These are phyloP conservation scores for Umbelopsis sp. DNA, from an alignment of 371 early-diverging fungal genomes.

Conservation along the genomic window DNA sequence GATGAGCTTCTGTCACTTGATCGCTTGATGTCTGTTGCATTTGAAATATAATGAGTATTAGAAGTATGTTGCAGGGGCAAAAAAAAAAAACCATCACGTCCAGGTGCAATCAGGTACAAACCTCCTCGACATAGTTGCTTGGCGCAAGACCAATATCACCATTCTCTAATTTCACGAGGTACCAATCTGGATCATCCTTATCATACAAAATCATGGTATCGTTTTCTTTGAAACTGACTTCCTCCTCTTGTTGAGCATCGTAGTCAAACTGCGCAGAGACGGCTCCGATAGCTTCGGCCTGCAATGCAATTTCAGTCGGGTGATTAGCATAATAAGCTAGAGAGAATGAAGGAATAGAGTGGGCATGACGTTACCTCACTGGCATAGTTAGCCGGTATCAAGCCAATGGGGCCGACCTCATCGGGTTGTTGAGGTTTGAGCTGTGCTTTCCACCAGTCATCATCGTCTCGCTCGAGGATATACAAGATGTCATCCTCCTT, in stretches of 20 bases:
- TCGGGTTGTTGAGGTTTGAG: constrained; percentile 53
- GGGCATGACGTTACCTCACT: constrained; percentile 56
- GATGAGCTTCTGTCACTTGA: neutral
- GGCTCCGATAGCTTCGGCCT: constrained; percentile 48
- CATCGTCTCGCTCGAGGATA: constrained; percentile 74
- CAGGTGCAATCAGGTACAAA: neutral
- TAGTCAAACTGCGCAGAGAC: constrained; percentile 82
- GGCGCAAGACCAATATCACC: constrained; percentile 76
- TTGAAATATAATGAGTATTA: neutral
- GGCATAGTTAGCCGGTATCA: constrained; percentile 80
- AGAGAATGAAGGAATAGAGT: neutral
- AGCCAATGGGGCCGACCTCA: constrained; percentile 59
- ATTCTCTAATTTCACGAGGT: constrained; percentile 60
- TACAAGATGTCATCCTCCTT: constrained; percentile 78
- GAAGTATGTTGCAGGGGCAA: neutral
- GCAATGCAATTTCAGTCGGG: neutral
- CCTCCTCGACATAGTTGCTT: constrained; percentile 72
- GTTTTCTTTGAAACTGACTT: constrained; percentile 76
- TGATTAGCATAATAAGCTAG: neutral
- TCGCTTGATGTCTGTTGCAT: neutral
- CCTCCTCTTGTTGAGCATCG: constrained; percentile 76
- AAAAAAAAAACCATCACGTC: too few species aligned
- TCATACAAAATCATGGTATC: constrained; percentile 73
- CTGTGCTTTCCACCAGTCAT: constrained; percentile 82
- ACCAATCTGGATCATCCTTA: constrained; percentile 84